Evolutionary conservation across 768 basidiomycete genomes (phyloP).

Genomic region (Pisolithus microcarpus): DNA sequence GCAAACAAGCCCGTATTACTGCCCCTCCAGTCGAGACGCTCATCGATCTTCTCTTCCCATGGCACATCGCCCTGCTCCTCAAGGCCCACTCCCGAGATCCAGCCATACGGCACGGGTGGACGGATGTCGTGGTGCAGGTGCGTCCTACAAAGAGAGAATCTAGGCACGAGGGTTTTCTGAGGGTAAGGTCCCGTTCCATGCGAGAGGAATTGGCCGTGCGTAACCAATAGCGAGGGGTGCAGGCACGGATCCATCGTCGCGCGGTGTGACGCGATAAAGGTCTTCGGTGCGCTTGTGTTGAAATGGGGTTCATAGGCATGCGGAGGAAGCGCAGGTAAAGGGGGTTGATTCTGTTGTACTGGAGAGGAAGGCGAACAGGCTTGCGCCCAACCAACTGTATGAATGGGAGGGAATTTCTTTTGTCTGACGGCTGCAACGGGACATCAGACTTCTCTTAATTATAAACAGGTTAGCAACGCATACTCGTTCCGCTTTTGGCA

Average conservation of each 20-base stretch:
- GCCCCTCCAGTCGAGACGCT: conserved; percentile 66
- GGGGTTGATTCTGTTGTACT: conserved; percentile 23
- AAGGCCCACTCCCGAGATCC: conserved; percentile 36
- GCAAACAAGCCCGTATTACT: conserved; percentile 61
- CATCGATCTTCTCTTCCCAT: conserved; percentile 59
- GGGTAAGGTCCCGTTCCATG: conserved; percentile 42
- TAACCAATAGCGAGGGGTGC: conserved; percentile 27
- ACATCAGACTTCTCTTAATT: not conserved
- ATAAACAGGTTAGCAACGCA: not conserved
- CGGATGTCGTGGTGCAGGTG: conserved; percentile 51
- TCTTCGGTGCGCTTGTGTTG: conserved; percentile 5
- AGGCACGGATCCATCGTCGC: conserved; percentile 32
- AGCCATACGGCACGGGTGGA: conserved; percentile 40
- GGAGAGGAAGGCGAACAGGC: conserved; percentile 20
- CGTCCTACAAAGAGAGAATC: conserved; percentile 48
- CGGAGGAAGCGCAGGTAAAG: conserved; percentile 13
- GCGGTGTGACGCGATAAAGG: conserved; percentile 32
- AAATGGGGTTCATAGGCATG: not conserved
- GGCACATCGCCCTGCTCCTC: conserved; percentile 44
- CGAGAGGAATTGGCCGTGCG: conserved; percentile 49
- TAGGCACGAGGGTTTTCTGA: conserved; percentile 36
- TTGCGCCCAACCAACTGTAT: conserved; percentile 16
- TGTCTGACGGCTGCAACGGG: conserved; percentile 18
- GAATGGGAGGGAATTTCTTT: conserved; percentile 29
- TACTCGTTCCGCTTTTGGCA: conserved; percentile 22